These are phyloP conservation scores for Monilinia fructigena DNA, from an alignment of 2,329 filamentous ascomycete species.

Conservation along the genomic window DNA sequence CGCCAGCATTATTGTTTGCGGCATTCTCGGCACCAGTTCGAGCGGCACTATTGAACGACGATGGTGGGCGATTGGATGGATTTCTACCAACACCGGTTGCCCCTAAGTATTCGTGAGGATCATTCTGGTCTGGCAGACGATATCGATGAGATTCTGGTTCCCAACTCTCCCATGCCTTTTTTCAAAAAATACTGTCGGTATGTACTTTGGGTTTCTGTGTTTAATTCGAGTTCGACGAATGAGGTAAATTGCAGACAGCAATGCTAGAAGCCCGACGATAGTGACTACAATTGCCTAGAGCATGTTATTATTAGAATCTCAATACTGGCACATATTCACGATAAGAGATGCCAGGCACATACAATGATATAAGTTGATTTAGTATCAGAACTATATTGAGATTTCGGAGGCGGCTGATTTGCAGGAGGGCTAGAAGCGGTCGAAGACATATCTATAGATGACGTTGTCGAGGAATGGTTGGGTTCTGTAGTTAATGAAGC, in stretches of 20 bases:
- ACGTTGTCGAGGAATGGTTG: conserved; percentile 4
- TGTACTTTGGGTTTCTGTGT: conserved; percentile 49
- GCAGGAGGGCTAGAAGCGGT: background rate
- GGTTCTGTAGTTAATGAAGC: conserved; percentile 11
- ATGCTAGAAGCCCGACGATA: conserved; percentile 28
- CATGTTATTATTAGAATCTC: background rate
- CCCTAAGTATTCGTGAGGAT: conserved; percentile 44
- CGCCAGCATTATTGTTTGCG: conserved; percentile 27
- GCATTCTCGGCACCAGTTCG: conserved; percentile 17
- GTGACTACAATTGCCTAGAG: conserved; percentile 24
- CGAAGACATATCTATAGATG: background rate
- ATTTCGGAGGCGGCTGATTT: background rate
- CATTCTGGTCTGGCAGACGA: conserved; percentile 38
- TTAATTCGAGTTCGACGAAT: conserved; percentile 45
- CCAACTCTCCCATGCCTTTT: conserved; percentile 53
- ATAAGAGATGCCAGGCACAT: conserved; percentile 8
- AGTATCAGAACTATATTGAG: conserved; percentile 2
- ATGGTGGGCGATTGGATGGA: conserved; percentile 23
- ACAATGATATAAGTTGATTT: conserved; percentile 21
- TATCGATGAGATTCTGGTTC: conserved; percentile 36
- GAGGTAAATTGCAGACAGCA: conserved; percentile 29
- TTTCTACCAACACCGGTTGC: conserved; percentile 26
- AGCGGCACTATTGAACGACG: conserved; percentile 25
- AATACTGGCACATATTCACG: background rate
- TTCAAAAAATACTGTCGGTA: conserved; percentile 52